A percentile compares a stretch with the other conserved stretches of the same genome.
phyloP scores from a whole-genome alignment of 352 stramenopile genomes.

The Globisporangium nunn region DNA sequence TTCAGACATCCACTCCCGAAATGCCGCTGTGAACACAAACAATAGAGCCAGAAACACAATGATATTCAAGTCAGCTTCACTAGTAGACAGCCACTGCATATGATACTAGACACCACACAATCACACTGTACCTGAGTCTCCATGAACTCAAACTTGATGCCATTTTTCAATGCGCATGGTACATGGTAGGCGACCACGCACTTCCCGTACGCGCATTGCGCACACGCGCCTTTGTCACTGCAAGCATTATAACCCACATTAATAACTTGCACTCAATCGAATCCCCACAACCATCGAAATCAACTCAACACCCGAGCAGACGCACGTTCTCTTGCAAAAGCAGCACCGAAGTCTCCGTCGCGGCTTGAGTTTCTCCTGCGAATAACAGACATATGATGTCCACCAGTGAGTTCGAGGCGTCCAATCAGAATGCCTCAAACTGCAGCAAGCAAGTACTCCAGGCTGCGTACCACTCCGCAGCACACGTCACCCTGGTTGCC shows the following conservation, averaged over 20 bases:
- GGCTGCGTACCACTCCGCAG: slow-evolving; percentile 31
- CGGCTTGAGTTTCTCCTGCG: slow-evolving; percentile 39
- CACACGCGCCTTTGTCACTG: slow-evolving; percentile 65
- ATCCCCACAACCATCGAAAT: not conserved
- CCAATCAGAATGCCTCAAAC: not conserved
- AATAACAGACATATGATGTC: not conserved
- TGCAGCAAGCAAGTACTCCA: not conserved
- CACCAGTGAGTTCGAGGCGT: not conserved
- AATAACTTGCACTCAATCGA: not conserved
- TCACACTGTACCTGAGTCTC: slow-evolving; percentile 28
- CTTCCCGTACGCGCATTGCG: slow-evolving; percentile 59
- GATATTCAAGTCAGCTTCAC: not conserved
- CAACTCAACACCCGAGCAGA: not conserved
- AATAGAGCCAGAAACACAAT: not conserved
- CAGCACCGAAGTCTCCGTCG: slow-evolving; percentile 59
- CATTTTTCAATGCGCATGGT: slow-evolving; percentile 48
- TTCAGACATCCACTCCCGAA: slow-evolving; percentile 58
- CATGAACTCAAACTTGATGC: slow-evolving; percentile 59
- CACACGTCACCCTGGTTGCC: slow-evolving; percentile 48
- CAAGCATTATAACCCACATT: slow-evolving; percentile 6
- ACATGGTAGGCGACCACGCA: slow-evolving; percentile 72
- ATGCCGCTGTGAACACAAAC: slow-evolving; percentile 20
- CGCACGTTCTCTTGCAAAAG: slow-evolving; percentile 62
- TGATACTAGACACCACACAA: not conserved
- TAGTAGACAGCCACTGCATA: not conserved